A percentile compares a stretch with the other conserved stretches of the same genome.
Conservation (phyloP, 306 rosid species). For the Potentilla sterilis region DNA sequence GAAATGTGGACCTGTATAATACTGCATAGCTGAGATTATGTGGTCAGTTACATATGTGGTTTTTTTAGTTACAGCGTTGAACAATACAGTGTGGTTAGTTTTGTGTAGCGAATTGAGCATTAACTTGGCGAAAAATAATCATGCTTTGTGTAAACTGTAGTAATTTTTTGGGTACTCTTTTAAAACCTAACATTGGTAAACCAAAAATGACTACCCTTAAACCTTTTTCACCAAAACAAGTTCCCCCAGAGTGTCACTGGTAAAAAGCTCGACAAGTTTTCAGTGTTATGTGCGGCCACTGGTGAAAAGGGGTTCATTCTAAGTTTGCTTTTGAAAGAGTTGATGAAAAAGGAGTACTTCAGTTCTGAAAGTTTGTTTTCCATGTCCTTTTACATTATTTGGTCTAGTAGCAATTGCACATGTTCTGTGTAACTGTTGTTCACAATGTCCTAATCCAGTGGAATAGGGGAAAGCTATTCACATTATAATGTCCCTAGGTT, state of each 20-base stretch:
- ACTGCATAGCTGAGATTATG: not conserved
- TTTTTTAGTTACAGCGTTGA: too few relatives aligned
- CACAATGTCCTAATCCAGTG: too few relatives aligned
- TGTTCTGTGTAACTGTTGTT: too few relatives aligned
- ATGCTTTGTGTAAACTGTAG: not conserved
- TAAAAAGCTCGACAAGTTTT: not conserved
- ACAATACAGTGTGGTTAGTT: not conserved
- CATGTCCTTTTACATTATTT: too few relatives aligned
- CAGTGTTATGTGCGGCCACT: constrained; percentile 24
- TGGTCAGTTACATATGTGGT: too few relatives aligned
- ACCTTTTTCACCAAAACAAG: constrained; percentile 25
- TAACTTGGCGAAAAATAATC: not conserved
- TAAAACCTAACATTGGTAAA: not conserved
- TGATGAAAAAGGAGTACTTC: too few relatives aligned
- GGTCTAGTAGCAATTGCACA: too few relatives aligned
- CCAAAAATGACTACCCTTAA: not conserved
- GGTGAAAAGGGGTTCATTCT: too few relatives aligned
- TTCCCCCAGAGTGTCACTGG: not conserved
- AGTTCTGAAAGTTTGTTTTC: too few relatives aligned
- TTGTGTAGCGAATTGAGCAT: not conserved
- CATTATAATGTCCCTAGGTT: too few relatives aligned
- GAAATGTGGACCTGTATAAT: not conserved
- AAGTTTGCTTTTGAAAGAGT: too few relatives aligned
- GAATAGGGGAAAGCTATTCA: too few relatives aligned
- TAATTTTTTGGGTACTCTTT: not conserved